phyloP scores from a whole-genome alignment of 257 asterid species.

The Rauvolfia tetraphylla region DNA sequence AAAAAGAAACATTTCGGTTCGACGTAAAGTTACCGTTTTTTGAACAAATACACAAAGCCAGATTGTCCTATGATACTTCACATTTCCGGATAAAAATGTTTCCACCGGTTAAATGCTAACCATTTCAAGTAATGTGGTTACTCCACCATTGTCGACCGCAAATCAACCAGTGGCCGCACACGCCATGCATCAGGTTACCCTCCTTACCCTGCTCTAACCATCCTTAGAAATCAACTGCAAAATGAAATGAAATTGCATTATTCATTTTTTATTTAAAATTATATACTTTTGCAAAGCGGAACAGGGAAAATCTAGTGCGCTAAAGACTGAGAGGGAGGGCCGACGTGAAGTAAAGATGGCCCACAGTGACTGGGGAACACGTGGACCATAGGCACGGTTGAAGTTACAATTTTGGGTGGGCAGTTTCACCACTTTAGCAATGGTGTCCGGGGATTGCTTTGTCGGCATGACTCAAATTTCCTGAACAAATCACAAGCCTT shows the following conservation, averaged over 20 bases:
- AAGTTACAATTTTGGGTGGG: constrained; percentile 23
- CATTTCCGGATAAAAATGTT: not conserved
- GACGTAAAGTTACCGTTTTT: not conserved
- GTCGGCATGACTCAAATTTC: constrained; percentile 12
- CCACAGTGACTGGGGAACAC: constrained; percentile 22
- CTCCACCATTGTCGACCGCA: constrained; percentile 1
- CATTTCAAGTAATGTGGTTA: constrained; percentile 1
- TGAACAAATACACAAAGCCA: not conserved
- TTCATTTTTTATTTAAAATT: no score
- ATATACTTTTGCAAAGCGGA: not conserved
- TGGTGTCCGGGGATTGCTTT: constrained; percentile 11
- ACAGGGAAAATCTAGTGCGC: no score
- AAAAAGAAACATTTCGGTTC: not conserved
- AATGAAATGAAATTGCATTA: not conserved
- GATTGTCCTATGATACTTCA: not conserved
- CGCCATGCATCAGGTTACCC: not conserved
- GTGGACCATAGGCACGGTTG: constrained; percentile 23
- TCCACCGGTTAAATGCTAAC: not conserved
- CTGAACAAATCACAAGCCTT: constrained; percentile 15
- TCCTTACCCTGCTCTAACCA: not conserved
- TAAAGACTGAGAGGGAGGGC: not conserved
- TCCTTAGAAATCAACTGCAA: not conserved
- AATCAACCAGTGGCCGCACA: not conserved
- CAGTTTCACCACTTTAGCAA: constrained; percentile 17
- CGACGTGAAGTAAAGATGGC: constrained; percentile 25